Base-by-base conservation (phyloP, 2,329 filamentous ascomycete species). In the Arthrinium puccinioides region DNA sequence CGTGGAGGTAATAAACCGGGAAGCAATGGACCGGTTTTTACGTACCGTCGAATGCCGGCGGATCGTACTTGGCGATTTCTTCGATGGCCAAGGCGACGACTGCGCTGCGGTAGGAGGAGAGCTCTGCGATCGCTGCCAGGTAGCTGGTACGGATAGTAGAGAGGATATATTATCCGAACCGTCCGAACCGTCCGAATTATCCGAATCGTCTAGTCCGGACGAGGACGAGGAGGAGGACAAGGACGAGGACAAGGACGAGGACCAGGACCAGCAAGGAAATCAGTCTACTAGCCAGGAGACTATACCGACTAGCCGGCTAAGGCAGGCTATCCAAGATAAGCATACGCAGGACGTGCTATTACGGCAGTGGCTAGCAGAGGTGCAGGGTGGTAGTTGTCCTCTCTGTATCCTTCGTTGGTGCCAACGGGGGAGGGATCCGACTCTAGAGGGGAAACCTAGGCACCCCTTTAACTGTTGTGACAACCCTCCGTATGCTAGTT, bases 21-120 rank as follows among this genome's bases (percentile, higher is more conserved):
- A 38, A 19, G 36, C 18, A 1, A 38, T 38, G 13, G 21, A 8
- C 7, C 32, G n/a, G 21, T 38, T 38, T 14, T 16, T 38, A 11
- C n/a, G 15, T 6, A 25, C 4, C 11, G 28, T 32, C 2, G 21
- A 38, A 11, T 38, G n/a, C 27, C 27, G 36, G 8, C 20, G 20
- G 2, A 9, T 38, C 27, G 27, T 30, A 4, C 15, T 5, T 4
- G 27, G 27, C 6, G 16, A 13, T 5, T 30, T 30, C 16, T 15
- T 29, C 14, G 26, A 29, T 14, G 26, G 26, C 9, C 26, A 29
- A 15, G 26, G 9, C 14, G 26, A 14, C 9, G 26, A 29, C 26
- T 29, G 26, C 26, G 14, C 14, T 7, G 14, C 9, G 7, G 7
- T 29, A 7, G 26, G 26, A 7, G 26, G 9, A 7, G 26, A 9